phyloP scores from a whole-genome alignment of 2,329 filamentous ascomycete species.

The Aspergillus luchuensis region DNA sequence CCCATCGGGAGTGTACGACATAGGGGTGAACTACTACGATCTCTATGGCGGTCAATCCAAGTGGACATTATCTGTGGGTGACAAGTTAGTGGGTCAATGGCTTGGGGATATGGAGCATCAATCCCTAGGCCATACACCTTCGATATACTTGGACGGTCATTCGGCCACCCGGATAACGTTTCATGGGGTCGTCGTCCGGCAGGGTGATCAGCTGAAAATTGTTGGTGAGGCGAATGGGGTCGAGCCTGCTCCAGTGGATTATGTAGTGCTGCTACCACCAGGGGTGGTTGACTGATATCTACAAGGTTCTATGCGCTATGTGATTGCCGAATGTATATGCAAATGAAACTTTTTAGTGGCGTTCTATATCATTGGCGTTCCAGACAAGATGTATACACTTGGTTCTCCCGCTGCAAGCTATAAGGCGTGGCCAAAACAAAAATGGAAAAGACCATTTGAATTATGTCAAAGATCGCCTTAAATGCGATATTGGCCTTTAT shows the following conservation, averaged over 20 bases:
- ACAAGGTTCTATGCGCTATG: neutral
- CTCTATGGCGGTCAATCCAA: slow-evolving; percentile 59
- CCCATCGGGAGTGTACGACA: slow-evolving; percentile 59
- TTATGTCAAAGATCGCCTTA: too few relatives aligned
- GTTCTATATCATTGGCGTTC: too few relatives aligned
- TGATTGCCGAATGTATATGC: too few relatives aligned
- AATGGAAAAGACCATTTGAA: too few relatives aligned
- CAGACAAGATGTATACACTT: too few relatives aligned
- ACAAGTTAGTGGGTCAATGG: slow-evolving; percentile 59
- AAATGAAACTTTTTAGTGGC: too few relatives aligned
- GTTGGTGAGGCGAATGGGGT: slow-evolving; percentile 60
- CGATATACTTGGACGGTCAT: slow-evolving; percentile 64
- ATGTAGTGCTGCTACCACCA: slow-evolving; percentile 62
- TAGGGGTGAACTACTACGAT: slow-evolving; percentile 70
- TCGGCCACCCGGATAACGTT: slow-evolving; percentile 66
- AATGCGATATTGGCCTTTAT: too few relatives aligned
- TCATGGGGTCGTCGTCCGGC: slow-evolving; percentile 49
- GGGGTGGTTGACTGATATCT: slow-evolving; percentile 56
- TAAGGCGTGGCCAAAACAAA: too few relatives aligned
- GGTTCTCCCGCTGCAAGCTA: too few relatives aligned
- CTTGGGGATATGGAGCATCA: slow-evolving; percentile 61
- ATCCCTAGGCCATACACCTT: slow-evolving; percentile 60
- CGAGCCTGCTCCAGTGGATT: slow-evolving; percentile 69
- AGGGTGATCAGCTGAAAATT: slow-evolving; percentile 58
- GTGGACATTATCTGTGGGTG: slow-evolving; percentile 59